Base-by-base conservation (phyloP, 139 green algal species). In the Axilococcus clingmanii region DNA sequence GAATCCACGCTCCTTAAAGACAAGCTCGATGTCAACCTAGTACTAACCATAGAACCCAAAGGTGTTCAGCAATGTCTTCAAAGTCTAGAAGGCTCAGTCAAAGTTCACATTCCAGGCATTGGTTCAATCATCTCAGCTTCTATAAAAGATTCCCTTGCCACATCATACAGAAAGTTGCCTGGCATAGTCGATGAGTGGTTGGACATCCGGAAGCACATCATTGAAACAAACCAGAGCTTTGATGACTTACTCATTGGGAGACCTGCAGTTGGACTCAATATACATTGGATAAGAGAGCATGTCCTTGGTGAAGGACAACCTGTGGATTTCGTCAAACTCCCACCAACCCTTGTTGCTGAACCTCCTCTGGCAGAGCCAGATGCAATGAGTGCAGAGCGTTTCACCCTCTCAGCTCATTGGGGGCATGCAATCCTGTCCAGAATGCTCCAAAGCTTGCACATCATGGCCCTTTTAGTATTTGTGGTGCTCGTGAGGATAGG, bases 131-230 rank as follows among this genome's bases (percentile, higher is more conserved):
- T 73, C 14, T 50, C 75, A 47, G n/a, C 33, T 9, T 57, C 62
- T 14, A 45, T 77, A 12, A 47, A 48, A 24, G 57, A 68, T 48
- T 53, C n/a, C 19, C 55, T 77, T 33, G 3, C 27, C 1, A 65
- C 70, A 12, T 57, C 60, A 6, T 71, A 71, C 48, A 28, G 22
- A 20, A 54, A 64, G 62, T 54, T 76, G 28, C 68, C 68, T 4
- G 28, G 40, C 25, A 57, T 76, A 38, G 55, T 74, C 34, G 25
- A 37, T 27, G 48, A 49, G 29, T 76, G 67, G 67, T 33, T 56
- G 24, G 35, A 34, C 23, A 66, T 60, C 48, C 48, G 67, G 3
- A 32, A 58, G 14, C 50, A 68, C 28, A 48, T 59, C 43, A 29
- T 74, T 50, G 20, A 24, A 11, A 40, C 33, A 2, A 32, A 68